These are phyloP conservation scores for Kwoniella dejecticola DNA, from an alignment of 768 basidiomycete genomes.

Conservation along the genomic window DNA sequence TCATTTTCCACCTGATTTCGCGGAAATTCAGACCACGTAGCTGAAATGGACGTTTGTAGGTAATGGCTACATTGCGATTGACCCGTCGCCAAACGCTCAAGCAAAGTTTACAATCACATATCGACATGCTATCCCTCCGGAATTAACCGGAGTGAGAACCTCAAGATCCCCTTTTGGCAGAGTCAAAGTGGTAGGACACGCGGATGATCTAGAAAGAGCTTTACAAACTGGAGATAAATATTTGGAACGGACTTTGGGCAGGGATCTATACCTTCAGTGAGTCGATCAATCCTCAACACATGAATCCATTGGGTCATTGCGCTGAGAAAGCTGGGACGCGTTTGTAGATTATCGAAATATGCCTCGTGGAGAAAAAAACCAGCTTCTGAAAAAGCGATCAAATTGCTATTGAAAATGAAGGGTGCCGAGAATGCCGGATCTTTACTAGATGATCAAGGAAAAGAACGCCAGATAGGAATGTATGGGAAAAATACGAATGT, in stretches of 20 bases:
- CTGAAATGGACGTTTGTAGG: too few relatives aligned
- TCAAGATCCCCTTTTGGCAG: constrained; percentile 16
- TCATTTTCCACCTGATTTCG: neutral
- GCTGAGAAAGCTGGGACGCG: neutral
- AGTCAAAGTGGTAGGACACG: constrained; percentile 23
- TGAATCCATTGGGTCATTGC: neutral
- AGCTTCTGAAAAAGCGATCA: constrained; percentile 32
- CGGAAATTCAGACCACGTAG: too few relatives aligned
- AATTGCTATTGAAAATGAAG: constrained; percentile 35
- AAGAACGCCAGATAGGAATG: constrained; percentile 4
- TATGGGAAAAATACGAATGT: constrained; percentile 8
- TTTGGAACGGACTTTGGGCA: constrained; percentile 31
- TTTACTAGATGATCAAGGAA: neutral
- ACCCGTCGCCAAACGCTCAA: constrained; percentile 5
- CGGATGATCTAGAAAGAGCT: constrained; percentile 43
- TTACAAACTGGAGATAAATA: constrained; percentile 42
- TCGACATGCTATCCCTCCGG: constrained; percentile 26
- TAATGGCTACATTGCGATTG: constrained; percentile 37
- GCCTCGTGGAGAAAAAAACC: constrained; percentile 43
- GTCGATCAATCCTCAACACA: neutral
- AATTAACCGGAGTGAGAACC: constrained; percentile 5
- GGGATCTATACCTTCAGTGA: constrained; percentile 32
- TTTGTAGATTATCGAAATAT: constrained; percentile 32
- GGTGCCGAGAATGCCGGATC: constrained; percentile 8
- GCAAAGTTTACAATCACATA: constrained; percentile 29